Conservation (phyloP, 768 basidiomycete genomes). For the Flagelloscypha sp. region DNA sequence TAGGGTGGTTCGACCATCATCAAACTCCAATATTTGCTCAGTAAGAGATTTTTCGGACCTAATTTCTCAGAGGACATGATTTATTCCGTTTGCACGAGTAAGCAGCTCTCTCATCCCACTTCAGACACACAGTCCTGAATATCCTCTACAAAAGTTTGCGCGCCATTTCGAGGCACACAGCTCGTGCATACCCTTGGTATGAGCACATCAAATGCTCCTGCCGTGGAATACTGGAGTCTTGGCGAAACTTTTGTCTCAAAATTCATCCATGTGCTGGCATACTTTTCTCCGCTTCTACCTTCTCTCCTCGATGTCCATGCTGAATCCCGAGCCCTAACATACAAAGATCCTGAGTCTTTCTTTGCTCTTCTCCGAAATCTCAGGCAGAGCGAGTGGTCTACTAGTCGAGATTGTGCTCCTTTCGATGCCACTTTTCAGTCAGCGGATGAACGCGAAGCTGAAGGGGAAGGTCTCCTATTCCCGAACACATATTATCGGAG, state of each 20-base stretch:
- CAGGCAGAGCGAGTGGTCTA: conserved; percentile 42
- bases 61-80: conserved; percentile 35
- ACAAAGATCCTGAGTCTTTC: conserved; percentile 27
- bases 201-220: conserved; percentile 29
- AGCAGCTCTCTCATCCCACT: conserved; percentile 7
- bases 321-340: conserved; percentile 34
- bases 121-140: background rate
- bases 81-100: conserved; percentile 35
- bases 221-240: conserved; percentile 31
- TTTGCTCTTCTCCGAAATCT: conserved; percentile 26
- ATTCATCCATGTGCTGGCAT: conserved; percentile 33
- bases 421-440: conserved; percentile 41
- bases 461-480: conserved; percentile 27
- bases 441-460: conserved; percentile 31
- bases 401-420: conserved; percentile 35
- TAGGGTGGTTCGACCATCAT: conserved; percentile 42
- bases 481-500: conserved; percentile 35
- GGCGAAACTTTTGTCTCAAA: conserved; percentile 31
- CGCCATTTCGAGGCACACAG: conserved; percentile 42
- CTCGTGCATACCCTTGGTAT: conserved; percentile 39
- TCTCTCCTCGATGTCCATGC: conserved; percentile 30
- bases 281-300: conserved; percentile 34
- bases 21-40: conserved; percentile 36
- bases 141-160: conserved; percentile 25
- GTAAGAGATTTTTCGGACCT: conserved; percentile 33